phyloP scores from a whole-genome alignment of 2,329 filamentous ascomycete species.

The Aspergillus bombycis region DNA sequence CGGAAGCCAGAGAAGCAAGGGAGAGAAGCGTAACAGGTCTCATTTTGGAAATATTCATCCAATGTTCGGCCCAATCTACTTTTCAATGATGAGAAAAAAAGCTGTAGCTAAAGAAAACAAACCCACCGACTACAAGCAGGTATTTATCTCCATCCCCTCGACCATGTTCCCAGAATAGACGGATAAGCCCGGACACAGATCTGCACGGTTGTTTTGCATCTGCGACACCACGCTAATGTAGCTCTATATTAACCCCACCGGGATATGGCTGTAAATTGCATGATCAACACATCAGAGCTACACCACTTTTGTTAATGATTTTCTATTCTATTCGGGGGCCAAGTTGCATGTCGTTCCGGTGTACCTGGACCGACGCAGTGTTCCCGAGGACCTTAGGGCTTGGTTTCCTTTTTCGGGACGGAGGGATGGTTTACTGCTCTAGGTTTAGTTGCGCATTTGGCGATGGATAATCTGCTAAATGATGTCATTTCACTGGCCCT shows the following conservation, averaged over 20 bases:
- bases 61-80: no score
- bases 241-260: constrained; percentile 5
- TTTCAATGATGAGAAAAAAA: background rate
- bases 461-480: background rate
- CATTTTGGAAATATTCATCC: background rate
- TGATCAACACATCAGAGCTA: background rate
- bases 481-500: background rate
- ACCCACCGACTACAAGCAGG: background rate
- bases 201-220: background rate
- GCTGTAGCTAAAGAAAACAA: no score
- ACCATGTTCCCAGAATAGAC: background rate
- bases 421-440: background rate
- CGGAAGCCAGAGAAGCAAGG: constrained; percentile 14
- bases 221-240: background rate
- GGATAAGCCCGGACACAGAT: background rate
- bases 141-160: background rate
- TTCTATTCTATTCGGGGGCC: background rate
- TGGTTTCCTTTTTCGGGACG: background rate
- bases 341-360: background rate
- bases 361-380: background rate
- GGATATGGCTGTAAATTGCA: constrained; percentile 6
- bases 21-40: constrained; percentile 4
- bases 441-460: background rate
- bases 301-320: constrained; percentile 1
- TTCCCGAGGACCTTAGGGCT: background rate